Base-by-base conservation (phyloP, 257 asterid species). In the Rauvolfia tetraphylla region DNA sequence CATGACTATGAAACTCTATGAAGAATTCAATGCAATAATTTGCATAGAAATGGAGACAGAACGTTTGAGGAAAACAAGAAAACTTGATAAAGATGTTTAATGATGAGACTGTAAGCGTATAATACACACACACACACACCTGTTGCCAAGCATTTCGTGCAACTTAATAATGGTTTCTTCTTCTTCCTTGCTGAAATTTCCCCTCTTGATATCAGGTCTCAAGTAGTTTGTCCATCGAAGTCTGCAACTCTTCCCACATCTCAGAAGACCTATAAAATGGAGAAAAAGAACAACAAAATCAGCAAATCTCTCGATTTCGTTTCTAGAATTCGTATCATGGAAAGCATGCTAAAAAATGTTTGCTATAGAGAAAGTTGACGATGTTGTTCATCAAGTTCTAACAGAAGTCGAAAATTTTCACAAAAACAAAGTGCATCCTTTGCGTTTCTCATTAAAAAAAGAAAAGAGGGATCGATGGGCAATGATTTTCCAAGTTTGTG, bases 161-260 rank as follows among this genome's bases (percentile, higher is more conserved):
- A 81, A 70, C 12, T 68, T 41, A 20, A 86, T 83, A 74, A 88
- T 85, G 3, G 81, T 63, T 10, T 85, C 88, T 79, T 88, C 89
- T 79, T 88, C 92, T 67, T 88, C 88, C 75, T 59, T 51, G 53
- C 80, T 78, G 87, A 88, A 88, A 56, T 85, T 85, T 46, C 92
- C 92, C 38, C 90, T 81, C 80, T 86, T 88, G 15, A 88, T 84
- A 59, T 88, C 92, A 4, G 92, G 92, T 57, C 92, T 61, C 75
- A 88, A 57, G 76, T 88, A 88, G n/a, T 88, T 88, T 31, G 80
- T 76, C 92, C 92, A 88, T 23, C 92, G 76, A 1, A 88, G 84
- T 38, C 92, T 81, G 83, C 92, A 88, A 63, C 92, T 88, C 83
- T 88, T 88, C n/a, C 92, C 92, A 66, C 92, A 88, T 72, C 92